Percentiles rank a stretch among this genome's conserved stretches.
These are phyloP conservation scores for Lignosus rhinocerotis DNA, from an alignment of 1,284 basidiomycete genomes.

Conservation along the genomic window DNA sequence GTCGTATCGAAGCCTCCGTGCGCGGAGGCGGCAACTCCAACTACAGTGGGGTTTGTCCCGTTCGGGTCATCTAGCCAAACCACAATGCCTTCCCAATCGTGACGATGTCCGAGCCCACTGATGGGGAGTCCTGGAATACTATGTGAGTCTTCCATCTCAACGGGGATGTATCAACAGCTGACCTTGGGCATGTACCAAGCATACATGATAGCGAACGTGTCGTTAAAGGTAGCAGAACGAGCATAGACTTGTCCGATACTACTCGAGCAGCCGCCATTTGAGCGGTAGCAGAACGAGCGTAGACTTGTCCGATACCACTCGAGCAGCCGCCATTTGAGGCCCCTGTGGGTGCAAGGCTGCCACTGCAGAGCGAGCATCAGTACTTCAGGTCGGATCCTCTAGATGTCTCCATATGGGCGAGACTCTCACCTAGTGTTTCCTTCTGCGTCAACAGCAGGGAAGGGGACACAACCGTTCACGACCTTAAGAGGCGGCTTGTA, in stretches of 20 bases:
- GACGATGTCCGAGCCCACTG: slow-evolving; percentile 9
- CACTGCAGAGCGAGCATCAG: neutral
- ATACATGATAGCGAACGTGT: slow-evolving; percentile 13
- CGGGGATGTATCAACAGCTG: neutral
- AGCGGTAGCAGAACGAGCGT: slow-evolving; percentile 6
- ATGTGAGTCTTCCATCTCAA: neutral
- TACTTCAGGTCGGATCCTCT: neutral
- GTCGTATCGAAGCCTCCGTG: slow-evolving; percentile 8
- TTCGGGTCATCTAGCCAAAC: slow-evolving; percentile 11
- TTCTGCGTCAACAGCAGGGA: slow-evolving; percentile 10
- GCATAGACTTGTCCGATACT: slow-evolving; percentile 15
- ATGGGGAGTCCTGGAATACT: slow-evolving; percentile 6
- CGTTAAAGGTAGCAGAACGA: slow-evolving; percentile 8
- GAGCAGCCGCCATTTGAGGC: neutral
- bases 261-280: slow-evolving; percentile 1
- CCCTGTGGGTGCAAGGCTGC: slow-evolving; percentile 7
- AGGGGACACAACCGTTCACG: slow-evolving; percentile 13
- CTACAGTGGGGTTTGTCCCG: slow-evolving; percentile 5
- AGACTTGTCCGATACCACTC: slow-evolving; percentile 11
- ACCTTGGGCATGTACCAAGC: slow-evolving; percentile 17
- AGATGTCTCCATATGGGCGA: neutral
- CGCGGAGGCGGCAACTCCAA: slow-evolving; percentile 9
- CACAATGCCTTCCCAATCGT: slow-evolving; percentile 13
- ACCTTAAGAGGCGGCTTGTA: slow-evolving; percentile 13
- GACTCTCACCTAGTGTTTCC: slow-evolving; percentile 7